Evolutionary conservation across 768 basidiomycete genomes (phyloP).

Genomic region (Heimioporus sp.): DNA sequence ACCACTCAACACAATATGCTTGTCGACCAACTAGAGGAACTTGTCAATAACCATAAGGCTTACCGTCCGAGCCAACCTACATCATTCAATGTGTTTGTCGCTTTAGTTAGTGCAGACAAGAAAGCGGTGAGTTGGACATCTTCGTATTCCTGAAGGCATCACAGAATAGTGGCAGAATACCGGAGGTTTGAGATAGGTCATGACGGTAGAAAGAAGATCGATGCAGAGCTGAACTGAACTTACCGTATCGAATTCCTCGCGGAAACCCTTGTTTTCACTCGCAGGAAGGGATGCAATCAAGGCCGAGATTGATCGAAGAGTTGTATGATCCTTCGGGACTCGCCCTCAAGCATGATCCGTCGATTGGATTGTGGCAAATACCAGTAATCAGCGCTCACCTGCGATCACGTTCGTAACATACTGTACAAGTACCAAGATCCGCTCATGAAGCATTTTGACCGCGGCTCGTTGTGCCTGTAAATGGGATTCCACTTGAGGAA

Average conservation of each 20-base stretch:
- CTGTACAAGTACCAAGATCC: conserved; percentile 81
- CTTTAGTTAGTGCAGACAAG: conserved; percentile 85
- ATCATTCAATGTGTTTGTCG: conserved; percentile 83
- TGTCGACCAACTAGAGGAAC: conserved; percentile 65
- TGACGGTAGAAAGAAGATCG: neutral
- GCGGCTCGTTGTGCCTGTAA: conserved; percentile 91
- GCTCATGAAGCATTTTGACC: conserved; percentile 93
- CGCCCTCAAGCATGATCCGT: conserved; percentile 45
- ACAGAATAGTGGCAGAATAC: conserved; percentile 1
- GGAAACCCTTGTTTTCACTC: conserved; percentile 77
- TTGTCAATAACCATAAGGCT: conserved; percentile 2
- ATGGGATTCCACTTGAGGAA: conserved; percentile 76
- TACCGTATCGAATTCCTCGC: conserved; percentile 88
- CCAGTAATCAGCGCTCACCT: conserved; percentile 43
- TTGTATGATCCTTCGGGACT: conserved; percentile 73
- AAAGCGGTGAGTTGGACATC: conserved; percentile 93
- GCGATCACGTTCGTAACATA: conserved; percentile 79
- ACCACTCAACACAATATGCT: conserved; percentile 62
- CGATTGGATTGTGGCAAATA: neutral
- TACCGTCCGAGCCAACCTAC: conserved; percentile 44
- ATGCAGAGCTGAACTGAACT: conserved; percentile 17
- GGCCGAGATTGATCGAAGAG: conserved; percentile 81
- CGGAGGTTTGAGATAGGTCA: neutral
- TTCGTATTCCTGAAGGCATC: conserved; percentile 74
- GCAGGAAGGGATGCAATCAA: conserved; percentile 87